Percentiles rank a stretch among this genome's conserved stretches.
These are phyloP conservation scores for Papiliotrema laurentii DNA, from an alignment of 1,284 basidiomycete genomes.

Conservation along the genomic window DNA sequence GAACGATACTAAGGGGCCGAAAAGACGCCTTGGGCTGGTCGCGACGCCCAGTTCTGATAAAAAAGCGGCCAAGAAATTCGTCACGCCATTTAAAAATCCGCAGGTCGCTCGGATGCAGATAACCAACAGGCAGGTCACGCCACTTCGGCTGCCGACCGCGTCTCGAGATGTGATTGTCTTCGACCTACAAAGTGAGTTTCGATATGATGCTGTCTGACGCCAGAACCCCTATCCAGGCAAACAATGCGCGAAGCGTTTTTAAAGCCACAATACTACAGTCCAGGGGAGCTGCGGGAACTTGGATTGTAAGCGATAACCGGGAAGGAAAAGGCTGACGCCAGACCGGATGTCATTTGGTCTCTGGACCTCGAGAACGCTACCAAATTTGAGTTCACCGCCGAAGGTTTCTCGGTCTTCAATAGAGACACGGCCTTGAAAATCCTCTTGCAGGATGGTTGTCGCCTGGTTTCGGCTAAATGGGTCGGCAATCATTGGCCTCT, in stretches of 20 bases:
- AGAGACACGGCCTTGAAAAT: constrained; percentile 20
- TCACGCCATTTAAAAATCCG: constrained; percentile 41
- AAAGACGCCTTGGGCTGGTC: constrained; percentile 36
- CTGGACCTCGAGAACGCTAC: constrained; percentile 59
- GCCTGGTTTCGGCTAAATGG: constrained; percentile 55
- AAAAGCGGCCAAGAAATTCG: constrained; percentile 25
- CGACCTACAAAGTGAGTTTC: constrained; percentile 35
- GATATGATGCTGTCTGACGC: not conserved
- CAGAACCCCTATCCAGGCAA: constrained; percentile 22
- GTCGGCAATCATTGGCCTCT: constrained; percentile 85
- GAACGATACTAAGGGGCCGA: constrained; percentile 26
- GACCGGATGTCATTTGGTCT: constrained; percentile 55
- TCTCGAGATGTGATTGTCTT: constrained; percentile 25
- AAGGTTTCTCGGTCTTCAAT: constrained; percentile 18
- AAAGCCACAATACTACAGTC: constrained; percentile 56
- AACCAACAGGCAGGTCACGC: not conserved
- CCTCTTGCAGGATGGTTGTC: constrained; percentile 29
- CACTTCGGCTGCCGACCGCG: not conserved
- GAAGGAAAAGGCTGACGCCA: constrained; percentile 8
- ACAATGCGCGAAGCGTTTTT: constrained; percentile 42
- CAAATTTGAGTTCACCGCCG: constrained; percentile 61
- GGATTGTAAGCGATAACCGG: constrained; percentile 57
- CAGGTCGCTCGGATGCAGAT: constrained; percentile 1
- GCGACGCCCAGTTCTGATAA: constrained; percentile 19
- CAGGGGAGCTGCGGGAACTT: constrained; percentile 55